Evolutionary conservation across 2,329 filamentous ascomycete species (phyloP), one percentile per base, ranked within the genome.

Genomic region (Aspergillus versicolor): DNA sequence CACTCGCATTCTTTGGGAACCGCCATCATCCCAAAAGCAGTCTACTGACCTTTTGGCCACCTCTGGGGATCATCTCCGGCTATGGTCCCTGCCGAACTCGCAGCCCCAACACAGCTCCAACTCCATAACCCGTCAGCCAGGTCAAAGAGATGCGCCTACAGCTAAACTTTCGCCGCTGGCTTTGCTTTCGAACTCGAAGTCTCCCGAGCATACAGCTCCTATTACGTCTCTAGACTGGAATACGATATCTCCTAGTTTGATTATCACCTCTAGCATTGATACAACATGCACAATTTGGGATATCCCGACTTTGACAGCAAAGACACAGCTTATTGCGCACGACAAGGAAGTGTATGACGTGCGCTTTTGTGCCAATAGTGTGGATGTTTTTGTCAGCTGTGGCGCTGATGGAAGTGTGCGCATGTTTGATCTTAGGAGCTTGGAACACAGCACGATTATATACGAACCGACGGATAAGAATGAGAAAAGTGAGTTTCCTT

Each of bases 211-310:
- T 71, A 99, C 94, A 5, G 94, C 94, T 13, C 94, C 94, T 19
- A 85, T 99, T 57, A 99, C 94, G 2, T 97, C 92, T 15, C 82
- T 99, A 46, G 94, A 99, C 73, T 99, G 94, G 94, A 99, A 99
- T 70, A 96, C 91, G 2, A 88, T 99, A 52, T 96, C 92, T 22
- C 94, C 94, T 0, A 97, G 93, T 73, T 81, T 99, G 53, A 99
- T 99, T 70, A 99, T 99, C 69, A 99, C 94, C 1, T 97, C 92
- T 3, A 97, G 92, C 73, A 99, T 99, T 69, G 94, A 99, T 71
- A 99, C 94, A 1, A 99, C 94, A 5, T 99, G 94, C 77, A 99
- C 94, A 4, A 99, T 99, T 64, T 99, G 94, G 94, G 94, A 99
- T 73, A 99, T 99, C 55, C 94, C 94, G 3, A 97, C 94, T 1